Evolutionary conservation across 2,329 filamentous ascomycete species (phyloP).

Genomic region (Exophiala sp.): DNA sequence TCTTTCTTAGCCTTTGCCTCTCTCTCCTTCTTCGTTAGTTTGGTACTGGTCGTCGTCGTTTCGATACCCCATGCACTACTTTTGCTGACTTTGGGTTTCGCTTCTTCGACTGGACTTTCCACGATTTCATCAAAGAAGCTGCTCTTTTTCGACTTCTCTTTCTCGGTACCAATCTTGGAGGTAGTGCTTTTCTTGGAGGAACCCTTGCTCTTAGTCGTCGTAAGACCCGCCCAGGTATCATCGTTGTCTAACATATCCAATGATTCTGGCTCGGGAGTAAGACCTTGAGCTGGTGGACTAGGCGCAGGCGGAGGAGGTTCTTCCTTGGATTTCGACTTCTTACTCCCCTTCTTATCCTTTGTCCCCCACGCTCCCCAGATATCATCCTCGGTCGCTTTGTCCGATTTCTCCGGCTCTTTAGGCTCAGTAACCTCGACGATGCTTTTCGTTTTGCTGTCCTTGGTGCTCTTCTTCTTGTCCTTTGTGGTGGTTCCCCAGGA

Average conservation of each 20-base stretch:
- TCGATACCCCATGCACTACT: constrained; percentile 45
- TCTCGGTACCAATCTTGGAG: constrained; percentile 26
- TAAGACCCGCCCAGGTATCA: constrained; percentile 39
- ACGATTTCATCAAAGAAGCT: constrained; percentile 24
- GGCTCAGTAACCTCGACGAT: constrained; percentile 17
- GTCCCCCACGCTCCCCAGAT: constrained; percentile 34
- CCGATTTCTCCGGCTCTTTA: constrained; percentile 17
- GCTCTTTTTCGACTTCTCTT: constrained; percentile 29
- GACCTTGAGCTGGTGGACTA: constrained; percentile 45
- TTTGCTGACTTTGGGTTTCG: constrained; percentile 35
- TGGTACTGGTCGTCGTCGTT: constrained; percentile 38
- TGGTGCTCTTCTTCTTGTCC: constrained; percentile 49
- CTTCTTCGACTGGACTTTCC: constrained; percentile 32
- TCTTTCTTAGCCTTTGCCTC: constrained; percentile 44
- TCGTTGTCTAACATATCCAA: constrained; percentile 30
- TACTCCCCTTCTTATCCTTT: constrained; percentile 45
- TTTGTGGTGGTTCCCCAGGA: constrained; percentile 43
- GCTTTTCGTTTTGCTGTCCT: constrained; percentile 43
- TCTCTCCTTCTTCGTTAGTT: constrained; percentile 44
- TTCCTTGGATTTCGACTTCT: constrained; percentile 40
- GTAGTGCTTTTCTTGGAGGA: constrained; percentile 41
- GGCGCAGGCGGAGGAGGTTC: constrained; percentile 48
- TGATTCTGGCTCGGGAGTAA: constrained; percentile 41
- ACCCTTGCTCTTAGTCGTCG: constrained; percentile 35
- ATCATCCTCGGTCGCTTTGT: constrained; percentile 22